Evolutionary conservation across 2,329 filamentous ascomycete species (phyloP), one percentile per base, ranked within the genome.

Genomic region (Nemania bipapillata): DNA sequence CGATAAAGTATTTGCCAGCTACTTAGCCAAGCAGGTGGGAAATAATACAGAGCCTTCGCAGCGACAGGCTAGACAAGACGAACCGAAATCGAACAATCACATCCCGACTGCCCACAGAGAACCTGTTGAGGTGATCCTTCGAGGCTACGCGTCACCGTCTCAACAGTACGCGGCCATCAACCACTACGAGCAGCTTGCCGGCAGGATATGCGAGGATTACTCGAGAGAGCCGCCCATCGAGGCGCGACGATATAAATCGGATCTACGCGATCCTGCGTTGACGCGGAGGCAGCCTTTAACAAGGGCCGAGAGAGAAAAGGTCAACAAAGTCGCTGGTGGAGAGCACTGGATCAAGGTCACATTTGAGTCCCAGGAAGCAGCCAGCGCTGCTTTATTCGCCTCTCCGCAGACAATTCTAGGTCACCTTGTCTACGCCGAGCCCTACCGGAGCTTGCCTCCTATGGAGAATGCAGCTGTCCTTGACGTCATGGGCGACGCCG

Each of bases 301-400:
- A 1, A 82, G 87, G 20, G 90, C 91, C 42, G 92, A 96, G 75
- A 89, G 94, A 64, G 85, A 86, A 61, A 91, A 94, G 79, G 92
- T 95, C 76, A 93, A 94, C 80, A 88, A 86, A 69, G 94, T 93
- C 70, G 91, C 91, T 53, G 92, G 93, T 57, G 95, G 95, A 50
- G 87, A 92, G 74, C 92, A 97, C 83, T 98, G 95, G 95, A 93
- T 97, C 75, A 94, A 94, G 79, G 85, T 94, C 63, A 94, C 92
- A 0, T 94, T 93, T 75, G 92, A 93, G 80, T 92, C 89, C 49
- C 85, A 86, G 56, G 87, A 91, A 73, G 90, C 91, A 1, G 92
- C 91, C 22, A 90, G 92, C 67, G 84, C 88, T 11, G 92, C 92
- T 24, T 81, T 90, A 49, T 91, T 87, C 76, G 86, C 87, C 62